These are phyloP conservation scores for Penicillium sp. DNA, from an alignment of 2,329 filamentous ascomycete species.

Conservation along the genomic window DNA sequence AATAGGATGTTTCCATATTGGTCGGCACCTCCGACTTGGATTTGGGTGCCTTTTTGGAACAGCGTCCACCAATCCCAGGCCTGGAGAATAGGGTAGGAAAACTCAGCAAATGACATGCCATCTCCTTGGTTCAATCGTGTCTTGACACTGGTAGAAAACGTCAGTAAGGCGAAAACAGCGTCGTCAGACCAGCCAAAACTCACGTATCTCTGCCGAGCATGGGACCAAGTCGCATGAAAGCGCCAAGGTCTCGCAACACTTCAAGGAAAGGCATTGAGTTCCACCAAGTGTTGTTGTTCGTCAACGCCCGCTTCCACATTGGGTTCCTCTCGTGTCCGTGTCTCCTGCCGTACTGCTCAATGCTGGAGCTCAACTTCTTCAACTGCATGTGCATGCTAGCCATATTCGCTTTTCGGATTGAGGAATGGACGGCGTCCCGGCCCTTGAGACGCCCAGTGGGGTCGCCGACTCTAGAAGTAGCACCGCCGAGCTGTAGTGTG, in stretches of 20 bases:
- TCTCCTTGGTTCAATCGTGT: conserved; percentile 78
- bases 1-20: conserved; percentile 95
- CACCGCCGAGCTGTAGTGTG: conserved; percentile 43
- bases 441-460: conserved; percentile 45
- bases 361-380: conserved; percentile 68
- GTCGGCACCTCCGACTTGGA: conserved; percentile 93
- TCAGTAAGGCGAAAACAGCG: conserved; percentile 2
- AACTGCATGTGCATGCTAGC: conserved; percentile 50
- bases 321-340: conserved; percentile 63
- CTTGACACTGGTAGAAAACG: conserved; percentile 60
- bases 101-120: conserved; percentile 92
- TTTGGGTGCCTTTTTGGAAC: conserved; percentile 67
- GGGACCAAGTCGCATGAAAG: conserved; percentile 71
- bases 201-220: conserved; percentile 88
- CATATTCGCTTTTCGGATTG: conserved; percentile 46
- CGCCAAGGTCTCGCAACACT: conserved; percentile 70
- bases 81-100: conserved; percentile 88
- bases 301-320: conserved; percentile 64
- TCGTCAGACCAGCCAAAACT: conserved; percentile 40
- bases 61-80: conserved; percentile 96
- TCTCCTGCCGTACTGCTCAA: conserved; percentile 62
- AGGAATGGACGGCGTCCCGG: conserved; percentile 37
- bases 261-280: conserved; percentile 69
- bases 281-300: conserved; percentile 86
- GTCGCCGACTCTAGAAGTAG: conserved; percentile 48